Evolutionary conservation across 2,329 filamentous ascomycete species (phyloP), one percentile per base, ranked within the genome.

Genomic region (Phialocephala sp.): DNA sequence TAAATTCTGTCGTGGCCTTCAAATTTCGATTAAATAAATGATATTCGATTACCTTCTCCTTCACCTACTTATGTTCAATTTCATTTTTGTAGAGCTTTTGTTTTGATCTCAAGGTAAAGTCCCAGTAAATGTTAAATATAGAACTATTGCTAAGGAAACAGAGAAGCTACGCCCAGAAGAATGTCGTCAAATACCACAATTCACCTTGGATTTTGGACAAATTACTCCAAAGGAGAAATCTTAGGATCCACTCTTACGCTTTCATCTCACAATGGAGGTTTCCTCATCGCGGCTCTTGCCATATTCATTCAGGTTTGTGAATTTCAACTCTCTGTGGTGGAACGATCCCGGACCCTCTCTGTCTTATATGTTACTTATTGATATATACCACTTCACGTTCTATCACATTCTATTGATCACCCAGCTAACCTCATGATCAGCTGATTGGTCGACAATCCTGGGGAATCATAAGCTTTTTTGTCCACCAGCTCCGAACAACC

Each of bases 181-280:
- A 55, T 55, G 52, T 55, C 35, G 8, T 35, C 52, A 8, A 55
- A 55, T 55, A 37, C 52, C 4, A 55, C 52, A 18, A 36, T 55
- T 36, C 20, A 55, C 35, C 11, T 22, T 18, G 52, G 52, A 9
- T 55, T 55, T n/a, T 55, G 52, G 52, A 55, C 22, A 24, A 55
- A 55, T 36, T 18, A 55, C 20, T 27, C 52, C 27, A 55, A 55
- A 55, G 52, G 24, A 55, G 27, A 12, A 27, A 24, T 55, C 8
- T 8, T 55, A 8, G 52, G 52, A 55, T 35, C 52, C n/a, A 55
- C 52, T 15, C 24, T 55, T 22, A 55, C 52, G 1, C 52, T 55
- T 11, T 35, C 52, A 2, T n/a, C 32, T 27, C 52, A 24, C 4
- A 55, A 55, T 55, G 52, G 52, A 35, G 52, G 15, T 8, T 4